Base-by-base conservation (phyloP, 2,329 filamentous ascomycete species). In the Xylariaceae sp. region DNA sequence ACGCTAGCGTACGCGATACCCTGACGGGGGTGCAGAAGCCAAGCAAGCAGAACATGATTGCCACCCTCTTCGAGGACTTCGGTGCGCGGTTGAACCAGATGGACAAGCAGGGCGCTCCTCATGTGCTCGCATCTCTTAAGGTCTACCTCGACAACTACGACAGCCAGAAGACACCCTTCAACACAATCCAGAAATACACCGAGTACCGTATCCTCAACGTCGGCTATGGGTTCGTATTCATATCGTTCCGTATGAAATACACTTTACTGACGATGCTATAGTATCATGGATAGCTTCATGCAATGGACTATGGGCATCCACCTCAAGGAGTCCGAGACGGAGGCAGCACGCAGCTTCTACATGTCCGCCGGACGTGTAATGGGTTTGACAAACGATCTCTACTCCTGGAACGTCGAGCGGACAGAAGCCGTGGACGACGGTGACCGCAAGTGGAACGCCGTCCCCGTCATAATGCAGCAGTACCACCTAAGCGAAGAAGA, bases 261-360 rank as follows among this genome's bases (percentile, higher is more conserved):
- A n/a, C 5, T 19, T 19, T 52, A 45, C 43, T 57, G 48, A 53
- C 43, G 2, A 1, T 37, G 16, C 5, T n/a, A 18, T 9, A 59
- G 58, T 36, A 59, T 61, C 47, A 61, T 61, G 59, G 59, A 61
- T n/a, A 57, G 54, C 48, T 61, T 61, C 50, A 61, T 61, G 59
- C 59, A 57, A 32, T 61, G 59, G 59, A 59, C 59, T 15, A 54
- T 59, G 54, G 57, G 54, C 16, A 37, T 61, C 15, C 18, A 57
- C 32, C 59, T 61, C 22, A 59, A 61, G 13, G 59, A 61, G 45
- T 52, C 56, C 30, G 59, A 61, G 50, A 59, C 56, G 0, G 57
- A 59, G 16, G 57, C 57, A 21, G 54, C 56, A 18, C 54, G 51
- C 49, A 51, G 54, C 8, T 61, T 61, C 48, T 58, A 57, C 52